A percentile compares a stretch with the other conserved stretches of the same genome.
These are phyloP conservation scores for Vinca minor DNA, from an alignment of 257 asterid genomes.

Conservation along the genomic window DNA sequence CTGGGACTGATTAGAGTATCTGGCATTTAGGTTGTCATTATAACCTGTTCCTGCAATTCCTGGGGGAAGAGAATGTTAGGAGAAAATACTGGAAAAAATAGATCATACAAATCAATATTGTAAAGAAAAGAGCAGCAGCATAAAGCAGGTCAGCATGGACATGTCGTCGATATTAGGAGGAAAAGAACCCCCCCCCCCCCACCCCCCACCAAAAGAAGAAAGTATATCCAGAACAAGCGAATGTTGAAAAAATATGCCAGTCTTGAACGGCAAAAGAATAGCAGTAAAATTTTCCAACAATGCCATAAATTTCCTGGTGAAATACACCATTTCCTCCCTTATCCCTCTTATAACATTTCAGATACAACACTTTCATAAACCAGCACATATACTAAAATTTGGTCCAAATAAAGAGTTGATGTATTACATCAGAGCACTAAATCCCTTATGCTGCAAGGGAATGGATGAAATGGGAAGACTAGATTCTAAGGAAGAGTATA, in stretches of 20 bases:
- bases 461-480: background rate
- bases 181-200: too few relatives aligned
- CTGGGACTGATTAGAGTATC: constrained; percentile 44
- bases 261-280: background rate
- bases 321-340: background rate
- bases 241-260: background rate
- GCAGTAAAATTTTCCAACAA: background rate
- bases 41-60: constrained; percentile 41
- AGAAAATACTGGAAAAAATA: background rate
- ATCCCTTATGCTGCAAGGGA: background rate
- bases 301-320: background rate
- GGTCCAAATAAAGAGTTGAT: background rate
- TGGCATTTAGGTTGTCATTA: constrained; percentile 33
- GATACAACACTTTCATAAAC: background rate
- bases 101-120: too few relatives aligned
- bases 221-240: background rate
- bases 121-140: background rate
- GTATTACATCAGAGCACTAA: background rate
- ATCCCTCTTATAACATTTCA: background rate
- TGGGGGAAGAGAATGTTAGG: background rate
- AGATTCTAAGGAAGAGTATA: background rate
- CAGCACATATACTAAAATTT: background rate
- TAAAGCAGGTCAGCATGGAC: background rate
- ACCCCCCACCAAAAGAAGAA: background rate
- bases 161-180: background rate